These are phyloP conservation scores for Wickerhamiella parazyma DNA, from an alignment of 805 yeast species.

Conservation along the genomic window DNA sequence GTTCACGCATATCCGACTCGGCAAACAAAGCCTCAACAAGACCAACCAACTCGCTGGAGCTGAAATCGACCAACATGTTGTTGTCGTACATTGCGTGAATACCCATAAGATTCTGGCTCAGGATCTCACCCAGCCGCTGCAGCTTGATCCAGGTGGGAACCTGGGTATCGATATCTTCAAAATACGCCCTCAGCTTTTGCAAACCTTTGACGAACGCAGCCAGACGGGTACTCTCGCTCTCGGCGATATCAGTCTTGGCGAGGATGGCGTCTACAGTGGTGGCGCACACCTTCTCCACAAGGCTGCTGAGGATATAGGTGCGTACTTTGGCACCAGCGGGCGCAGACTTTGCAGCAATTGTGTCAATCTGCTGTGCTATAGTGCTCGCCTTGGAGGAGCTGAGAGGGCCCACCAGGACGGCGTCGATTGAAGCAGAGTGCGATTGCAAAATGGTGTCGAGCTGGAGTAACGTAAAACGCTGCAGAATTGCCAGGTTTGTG, in stretches of 20 bases:
- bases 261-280: slow-evolving; percentile 16
- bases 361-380: slow-evolving; percentile 9
- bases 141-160: slow-evolving; percentile 29
- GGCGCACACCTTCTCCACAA: slow-evolving; percentile 25
- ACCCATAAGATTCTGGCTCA: slow-evolving; percentile 23
- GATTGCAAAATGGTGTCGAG: slow-evolving; percentile 9
- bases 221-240: slow-evolving; percentile 18
- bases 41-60: slow-evolving; percentile 21
- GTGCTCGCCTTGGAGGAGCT: neutral
- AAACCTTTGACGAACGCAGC: slow-evolving; percentile 12
- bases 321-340: slow-evolving; percentile 16
- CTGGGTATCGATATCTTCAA: slow-evolving; percentile 12
- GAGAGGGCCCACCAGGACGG: slow-evolving; percentile 1
- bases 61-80: slow-evolving; percentile 24
- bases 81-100: slow-evolving; percentile 22
- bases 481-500: slow-evolving; percentile 4
- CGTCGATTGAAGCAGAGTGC: slow-evolving; percentile 5
- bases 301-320: slow-evolving; percentile 19
- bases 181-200: slow-evolving; percentile 13
- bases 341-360: slow-evolving; percentile 12
- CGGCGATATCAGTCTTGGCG: slow-evolving; percentile 22
- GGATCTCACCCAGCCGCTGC: slow-evolving; percentile 24
- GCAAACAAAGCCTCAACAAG: slow-evolving; percentile 26
- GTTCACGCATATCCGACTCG: slow-evolving; percentile 22
- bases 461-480: slow-evolving; percentile 8